Percentiles rank a stretch among this genome's conserved stretches.
Evolutionary conservation across 768 basidiomycete genomes (phyloP).

Genomic region (Hysterangium stoloniferum): DNA sequence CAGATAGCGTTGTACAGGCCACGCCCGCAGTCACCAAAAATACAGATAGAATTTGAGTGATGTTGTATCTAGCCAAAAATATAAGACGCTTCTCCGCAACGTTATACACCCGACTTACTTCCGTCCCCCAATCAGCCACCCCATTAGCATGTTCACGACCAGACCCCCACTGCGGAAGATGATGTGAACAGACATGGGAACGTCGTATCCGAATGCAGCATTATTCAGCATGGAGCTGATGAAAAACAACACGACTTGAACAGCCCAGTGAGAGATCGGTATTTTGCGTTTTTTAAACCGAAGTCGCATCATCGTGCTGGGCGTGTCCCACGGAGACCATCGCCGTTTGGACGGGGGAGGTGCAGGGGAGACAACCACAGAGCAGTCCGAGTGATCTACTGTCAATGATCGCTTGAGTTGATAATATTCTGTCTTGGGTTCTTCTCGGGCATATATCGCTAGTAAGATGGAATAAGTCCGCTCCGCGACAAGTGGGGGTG

Average conservation of each 20-base stretch:
- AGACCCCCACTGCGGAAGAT: slow-evolving; percentile 88
- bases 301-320: slow-evolving; percentile 2
- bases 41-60: slow-evolving; percentile 62
- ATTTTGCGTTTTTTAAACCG: slow-evolving; percentile 56
- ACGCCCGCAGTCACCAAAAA: slow-evolving; percentile 78
- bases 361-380: slow-evolving; percentile 16
- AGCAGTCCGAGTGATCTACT: slow-evolving; percentile 1
- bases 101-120: slow-evolving; percentile 35
- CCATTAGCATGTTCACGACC: slow-evolving; percentile 75
- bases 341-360: neutral
- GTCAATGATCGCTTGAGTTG: neutral
- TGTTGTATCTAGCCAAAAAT: slow-evolving; percentile 46
- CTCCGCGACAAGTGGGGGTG: no score
- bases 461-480: neutral
- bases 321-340: neutral
- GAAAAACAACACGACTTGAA: slow-evolving; percentile 80
- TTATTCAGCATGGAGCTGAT: slow-evolving; percentile 79
- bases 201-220: slow-evolving; percentile 76
- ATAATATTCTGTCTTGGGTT: neutral
- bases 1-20: slow-evolving; percentile 72
- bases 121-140: slow-evolving; percentile 58
- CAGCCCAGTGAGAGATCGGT: slow-evolving; percentile 62
- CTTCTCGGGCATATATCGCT: no score
- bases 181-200: slow-evolving; percentile 92
- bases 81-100: slow-evolving; percentile 5